Evolutionary conservation across 2,329 filamentous ascomycete species (phyloP), one percentile per base, ranked within the genome.

Genomic region (Nannizziopsis barbatae): DNA sequence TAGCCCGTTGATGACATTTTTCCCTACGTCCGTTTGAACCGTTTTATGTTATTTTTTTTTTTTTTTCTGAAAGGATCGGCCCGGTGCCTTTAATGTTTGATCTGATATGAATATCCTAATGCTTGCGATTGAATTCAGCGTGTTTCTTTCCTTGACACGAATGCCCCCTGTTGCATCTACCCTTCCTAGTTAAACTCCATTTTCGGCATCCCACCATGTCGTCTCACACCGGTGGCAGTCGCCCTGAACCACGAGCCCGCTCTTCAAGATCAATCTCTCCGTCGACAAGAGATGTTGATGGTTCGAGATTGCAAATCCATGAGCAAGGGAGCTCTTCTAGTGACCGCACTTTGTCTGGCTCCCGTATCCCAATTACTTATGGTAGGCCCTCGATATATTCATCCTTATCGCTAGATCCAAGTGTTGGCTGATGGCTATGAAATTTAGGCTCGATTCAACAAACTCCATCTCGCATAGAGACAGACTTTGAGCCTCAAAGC

Each of bases 181-280:
- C 11, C 37, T 41, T 33, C 46, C 12, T 9, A 27, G 32, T 22
- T 41, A 12, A 42, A 35, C 30, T 43, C n/a, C 30, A 12, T 35
- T 35, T 10, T n/a, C 27, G 22, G 27, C 12, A 15, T 35, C 7
- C 33, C 5, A 45, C 17, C 14, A 55, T 55, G 53, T 35, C 51
- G n/a, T 52, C 53, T 15, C 37, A 33, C 33, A 38, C 30, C 22
- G 37, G 45, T 22, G 39, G 47, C 30, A 42, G 32, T 41, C 52
- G 37, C 14, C 39, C 48, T 10, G 42, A 41, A 20, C 36, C 32
- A 32, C 40, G 31, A n/a, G 46, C 40, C 7, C 30, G 15, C 18
- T 39, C 43, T 10, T 44, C 50, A 4, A 45, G 44, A 5, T 39
- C 42, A 18, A 15, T 47, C 7, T 53, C 53, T n/a, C 42, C 43